A percentile compares a stretch with the other conserved stretches of the same genome.
phyloP scores from a whole-genome alignment of 2,329 filamentous ascomycete species.

The Hymenoscyphus fraxineus region DNA sequence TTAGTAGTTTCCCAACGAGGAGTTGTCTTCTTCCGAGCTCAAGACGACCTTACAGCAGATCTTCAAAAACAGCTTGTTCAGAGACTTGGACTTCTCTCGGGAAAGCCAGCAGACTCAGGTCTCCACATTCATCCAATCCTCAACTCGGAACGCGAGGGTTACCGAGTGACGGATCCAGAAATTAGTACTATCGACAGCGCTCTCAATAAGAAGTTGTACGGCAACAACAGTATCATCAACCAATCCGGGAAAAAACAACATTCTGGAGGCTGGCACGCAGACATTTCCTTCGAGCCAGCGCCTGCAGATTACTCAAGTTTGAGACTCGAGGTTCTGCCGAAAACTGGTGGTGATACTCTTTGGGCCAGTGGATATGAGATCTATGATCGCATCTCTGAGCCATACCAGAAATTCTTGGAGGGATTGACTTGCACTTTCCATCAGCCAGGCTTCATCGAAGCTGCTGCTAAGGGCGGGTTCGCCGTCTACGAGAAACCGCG shows the following conservation, averaged over 20 bases:
- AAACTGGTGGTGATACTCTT: constrained; percentile 46
- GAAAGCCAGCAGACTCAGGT: constrained; percentile 52
- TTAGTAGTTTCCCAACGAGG: constrained; percentile 63
- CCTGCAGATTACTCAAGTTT: constrained; percentile 56
- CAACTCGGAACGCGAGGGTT: constrained; percentile 49
- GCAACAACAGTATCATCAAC: constrained; percentile 9
- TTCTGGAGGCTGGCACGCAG: constrained; percentile 53
- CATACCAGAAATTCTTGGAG: constrained; percentile 57
- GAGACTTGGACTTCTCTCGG: constrained; percentile 52
- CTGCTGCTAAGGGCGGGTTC: constrained; percentile 43
- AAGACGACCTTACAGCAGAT: constrained; percentile 56
- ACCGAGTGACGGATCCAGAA: constrained; percentile 47
- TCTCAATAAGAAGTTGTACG: constrained; percentile 49
- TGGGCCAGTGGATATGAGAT: constrained; percentile 66
- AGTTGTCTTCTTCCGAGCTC: constrained; percentile 67
- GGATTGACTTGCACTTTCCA: constrained; percentile 52
- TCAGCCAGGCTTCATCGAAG: constrained; percentile 47
- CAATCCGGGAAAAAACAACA: constrained; percentile 39
- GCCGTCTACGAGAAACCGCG: constrained; percentile 43
- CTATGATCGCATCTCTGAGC: constrained; percentile 58
- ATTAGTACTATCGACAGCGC: constrained; percentile 62
- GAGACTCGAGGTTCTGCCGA: constrained; percentile 14
- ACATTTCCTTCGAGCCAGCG: constrained; percentile 61
- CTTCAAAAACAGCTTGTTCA: constrained; percentile 64
- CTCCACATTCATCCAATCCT: constrained; percentile 59